Evolutionary conservation across 768 basidiomycete genomes (phyloP).

Genomic region (Suillus placidus): DNA sequence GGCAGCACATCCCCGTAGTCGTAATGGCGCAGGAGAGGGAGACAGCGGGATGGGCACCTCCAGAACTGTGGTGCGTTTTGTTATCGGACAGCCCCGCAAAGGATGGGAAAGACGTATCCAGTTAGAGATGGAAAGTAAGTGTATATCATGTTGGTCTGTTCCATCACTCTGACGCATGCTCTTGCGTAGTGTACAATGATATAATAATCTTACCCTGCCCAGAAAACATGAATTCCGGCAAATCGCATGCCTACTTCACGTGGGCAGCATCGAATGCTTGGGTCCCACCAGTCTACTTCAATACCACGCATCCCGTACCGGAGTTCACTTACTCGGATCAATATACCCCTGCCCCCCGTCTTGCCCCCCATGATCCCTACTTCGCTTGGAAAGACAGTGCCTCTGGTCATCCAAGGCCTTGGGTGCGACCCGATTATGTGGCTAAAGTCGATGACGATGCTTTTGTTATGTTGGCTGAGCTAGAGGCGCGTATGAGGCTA

Average conservation of each 20-base stretch:
- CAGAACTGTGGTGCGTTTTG: constrained; percentile 84
- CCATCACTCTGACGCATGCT: constrained; percentile 14
- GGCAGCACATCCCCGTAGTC: constrained; percentile 80
- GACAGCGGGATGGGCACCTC: constrained; percentile 78
- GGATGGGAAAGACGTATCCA: constrained; percentile 79
- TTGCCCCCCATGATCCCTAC: constrained; percentile 75
- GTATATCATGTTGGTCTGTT: constrained; percentile 4
- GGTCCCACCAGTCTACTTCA: constrained; percentile 77
- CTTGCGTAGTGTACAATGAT: constrained; percentile 74
- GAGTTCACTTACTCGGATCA: constrained; percentile 69
- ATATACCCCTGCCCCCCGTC: constrained; percentile 54
- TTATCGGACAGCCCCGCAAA: constrained; percentile 81
- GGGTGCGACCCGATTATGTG: constrained; percentile 90
- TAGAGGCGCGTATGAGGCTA: constrained; percentile 85
- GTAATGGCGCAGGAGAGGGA: constrained; percentile 69
- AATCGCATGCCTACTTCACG: constrained; percentile 87
- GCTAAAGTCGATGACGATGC: constrained; percentile 96
- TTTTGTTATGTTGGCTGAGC: constrained; percentile 92
- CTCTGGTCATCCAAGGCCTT: constrained; percentile 50
- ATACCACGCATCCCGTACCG: constrained; percentile 44
- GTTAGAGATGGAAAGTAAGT: constrained; percentile 90
- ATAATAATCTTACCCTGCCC: constrained; percentile 79
- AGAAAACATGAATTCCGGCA: constrained; percentile 98
- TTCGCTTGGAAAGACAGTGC: constrained; percentile 54
- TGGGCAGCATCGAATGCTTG: constrained; percentile 93